Conservation (phyloP, 441 rosid species). For the Populus hybrid region DNA sequence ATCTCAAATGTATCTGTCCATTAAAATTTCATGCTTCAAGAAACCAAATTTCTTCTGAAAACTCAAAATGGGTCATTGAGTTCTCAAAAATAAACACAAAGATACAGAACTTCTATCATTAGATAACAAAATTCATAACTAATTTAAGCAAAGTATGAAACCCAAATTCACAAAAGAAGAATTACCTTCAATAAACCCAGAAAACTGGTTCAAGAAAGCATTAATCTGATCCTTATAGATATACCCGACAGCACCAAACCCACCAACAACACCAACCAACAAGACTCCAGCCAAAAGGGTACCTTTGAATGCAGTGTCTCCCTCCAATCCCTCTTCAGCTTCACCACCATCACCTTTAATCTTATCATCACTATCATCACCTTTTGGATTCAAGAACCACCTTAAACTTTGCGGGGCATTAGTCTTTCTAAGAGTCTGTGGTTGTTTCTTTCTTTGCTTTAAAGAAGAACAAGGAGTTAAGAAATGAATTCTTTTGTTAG, state of each 20-base stretch:
- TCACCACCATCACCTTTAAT: slow-evolving; percentile 28
- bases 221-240: slow-evolving; percentile 81
- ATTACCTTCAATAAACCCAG: slow-evolving; percentile 79
- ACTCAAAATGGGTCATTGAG: background rate
- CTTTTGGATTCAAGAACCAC: slow-evolving; percentile 73
- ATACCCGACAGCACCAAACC: slow-evolving; percentile 72
- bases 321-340: slow-evolving; percentile 37
- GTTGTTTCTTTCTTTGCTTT: slow-evolving; percentile 66
- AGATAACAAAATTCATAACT: background rate
- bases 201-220: slow-evolving; percentile 70
- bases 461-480: slow-evolving; percentile 73
- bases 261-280: slow-evolving; percentile 84
- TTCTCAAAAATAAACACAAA: background rate
- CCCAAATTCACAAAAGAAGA: background rate
- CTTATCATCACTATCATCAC: slow-evolving; percentile 33
- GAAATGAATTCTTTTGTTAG: slow-evolving; percentile 75
- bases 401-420: slow-evolving; percentile 63
- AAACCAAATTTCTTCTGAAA: background rate
- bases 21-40: background rate
- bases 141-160: background rate
- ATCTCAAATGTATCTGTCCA: background rate
- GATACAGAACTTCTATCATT: background rate
- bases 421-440: slow-evolving; percentile 51
- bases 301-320: slow-evolving; percentile 71
- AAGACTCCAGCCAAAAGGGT: slow-evolving; percentile 82